A percentile compares a stretch with the other conserved stretches of the same genome.
Evolutionary conservation across 225 moss, liverwort and hornwort species (phyloP).

Genomic region (Neckera pumila): DNA sequence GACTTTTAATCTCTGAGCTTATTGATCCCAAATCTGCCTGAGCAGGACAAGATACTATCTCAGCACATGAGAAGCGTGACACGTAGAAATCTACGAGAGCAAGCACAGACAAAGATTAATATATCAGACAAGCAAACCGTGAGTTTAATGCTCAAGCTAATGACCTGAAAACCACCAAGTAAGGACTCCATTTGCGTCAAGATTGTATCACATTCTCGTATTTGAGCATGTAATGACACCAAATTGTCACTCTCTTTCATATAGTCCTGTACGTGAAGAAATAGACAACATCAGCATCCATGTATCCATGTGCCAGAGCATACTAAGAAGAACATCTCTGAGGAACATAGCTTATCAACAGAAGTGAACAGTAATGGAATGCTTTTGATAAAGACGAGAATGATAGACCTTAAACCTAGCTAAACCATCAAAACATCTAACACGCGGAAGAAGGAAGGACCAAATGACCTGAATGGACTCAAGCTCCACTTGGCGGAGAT

Average conservation of each 20-base stretch:
- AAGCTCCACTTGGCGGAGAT: slow-evolving; percentile 93
- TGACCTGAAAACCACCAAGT: slow-evolving; percentile 98
- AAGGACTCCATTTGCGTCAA: slow-evolving; percentile 90
- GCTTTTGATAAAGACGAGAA: background rate
- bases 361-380: background rate
- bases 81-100: background rate
- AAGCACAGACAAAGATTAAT: background rate
- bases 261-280: slow-evolving; percentile 57
- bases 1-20: slow-evolving; percentile 94
- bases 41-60: slow-evolving; percentile 14
- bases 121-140: background rate
- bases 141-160: background rate
- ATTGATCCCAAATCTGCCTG: slow-evolving; percentile 99
- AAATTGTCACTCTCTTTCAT: slow-evolving; percentile 99
- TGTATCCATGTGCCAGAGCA: background rate
- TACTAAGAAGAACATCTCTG: background rate
- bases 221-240: slow-evolving; percentile 94
- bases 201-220: slow-evolving; percentile 90
- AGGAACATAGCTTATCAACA: background rate
- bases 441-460: background rate
- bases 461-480: slow-evolving; percentile 88
- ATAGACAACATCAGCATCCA: background rate
- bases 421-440: background rate
- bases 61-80: background rate
- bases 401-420: background rate